Evolutionary conservation across 1,139 yeast genomes (phyloP).

Genomic region (Geotrichum siamense): DNA sequence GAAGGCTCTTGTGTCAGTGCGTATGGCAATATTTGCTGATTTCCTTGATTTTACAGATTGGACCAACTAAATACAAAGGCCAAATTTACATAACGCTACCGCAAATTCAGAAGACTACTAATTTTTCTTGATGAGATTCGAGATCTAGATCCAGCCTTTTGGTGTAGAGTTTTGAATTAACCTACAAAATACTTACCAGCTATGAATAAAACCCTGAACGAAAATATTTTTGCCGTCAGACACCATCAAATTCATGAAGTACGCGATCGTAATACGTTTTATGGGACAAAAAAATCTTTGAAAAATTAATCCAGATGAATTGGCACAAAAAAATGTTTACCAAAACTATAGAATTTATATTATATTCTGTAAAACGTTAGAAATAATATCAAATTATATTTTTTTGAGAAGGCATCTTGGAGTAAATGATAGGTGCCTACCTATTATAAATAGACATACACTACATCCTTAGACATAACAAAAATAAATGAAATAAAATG

Average conservation of each 20-base stretch:
- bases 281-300: too few relatives aligned
- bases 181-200: constrained; percentile 91
- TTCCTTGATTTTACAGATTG: constrained; percentile 58
- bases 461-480: too few relatives aligned
- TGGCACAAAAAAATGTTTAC: too few relatives aligned
- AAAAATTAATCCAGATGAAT: too few relatives aligned
- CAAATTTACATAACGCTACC: constrained; percentile 65
- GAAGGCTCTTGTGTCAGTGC: constrained; percentile 39
- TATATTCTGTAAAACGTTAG: too few relatives aligned
- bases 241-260: constrained; percentile 40
- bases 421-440: too few relatives aligned
- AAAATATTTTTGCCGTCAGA: constrained; percentile 49
- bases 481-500: too few relatives aligned
- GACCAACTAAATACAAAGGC: constrained; percentile 53
- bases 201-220: constrained; percentile 78
- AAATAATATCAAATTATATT: too few relatives aligned
- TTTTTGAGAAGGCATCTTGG: too few relatives aligned
- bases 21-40: constrained; percentile 84
- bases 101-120: constrained; percentile 57
- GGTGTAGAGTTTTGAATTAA: constrained; percentile 64
- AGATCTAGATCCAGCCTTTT: constrained; percentile 70
- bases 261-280: constrained; percentile 59
- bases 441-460: too few relatives aligned
- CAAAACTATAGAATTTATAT: too few relatives aligned
- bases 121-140: constrained; percentile 83